These are phyloP conservation scores for Talaromyces proteolyticus DNA, from an alignment of 495 filamentous ascomycete genomes.

Conservation along the genomic window DNA sequence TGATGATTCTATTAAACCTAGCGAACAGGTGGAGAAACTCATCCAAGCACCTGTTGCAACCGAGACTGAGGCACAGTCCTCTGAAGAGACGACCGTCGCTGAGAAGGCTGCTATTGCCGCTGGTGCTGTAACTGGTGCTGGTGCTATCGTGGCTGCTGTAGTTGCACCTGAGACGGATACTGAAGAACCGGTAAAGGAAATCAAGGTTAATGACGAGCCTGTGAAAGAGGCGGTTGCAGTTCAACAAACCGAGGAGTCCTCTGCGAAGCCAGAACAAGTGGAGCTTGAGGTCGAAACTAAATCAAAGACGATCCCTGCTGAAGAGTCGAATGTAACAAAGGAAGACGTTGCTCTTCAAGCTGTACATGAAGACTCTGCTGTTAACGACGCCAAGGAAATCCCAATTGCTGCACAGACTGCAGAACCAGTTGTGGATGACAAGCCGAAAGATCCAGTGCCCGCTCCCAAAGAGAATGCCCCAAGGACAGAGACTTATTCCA, in stretches of 20 bases:
- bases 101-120: slow-evolving; percentile 2
- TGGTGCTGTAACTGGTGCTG: slow-evolving; percentile 1
- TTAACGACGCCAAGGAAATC: slow-evolving; percentile 4
- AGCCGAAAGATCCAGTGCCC: slow-evolving; percentile 4
- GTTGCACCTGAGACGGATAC: slow-evolving; percentile 1
- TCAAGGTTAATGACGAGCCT: not conserved
- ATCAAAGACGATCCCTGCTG: not conserved
- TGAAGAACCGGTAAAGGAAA: slow-evolving; percentile 1
- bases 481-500: slow-evolving; percentile 1
- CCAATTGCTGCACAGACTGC: not conserved
- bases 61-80: not conserved
- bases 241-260: slow-evolving; percentile 2
- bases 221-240: not conserved
- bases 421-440: slow-evolving; percentile 6
- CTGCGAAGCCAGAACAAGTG: not conserved
- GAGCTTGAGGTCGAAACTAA: slow-evolving; percentile 8
- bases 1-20: no score
- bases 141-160: slow-evolving; percentile 3
- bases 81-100: slow-evolving; percentile 5
- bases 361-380: slow-evolving; percentile 1
- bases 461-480: slow-evolving; percentile 5
- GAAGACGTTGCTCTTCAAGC: slow-evolving; percentile 7
- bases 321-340: no score
- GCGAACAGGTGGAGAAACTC: no score
- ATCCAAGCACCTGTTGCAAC: no score